These are phyloP conservation scores for Luffa acutangula DNA, from an alignment of 306 rosid genomes.

Conservation along the genomic window DNA sequence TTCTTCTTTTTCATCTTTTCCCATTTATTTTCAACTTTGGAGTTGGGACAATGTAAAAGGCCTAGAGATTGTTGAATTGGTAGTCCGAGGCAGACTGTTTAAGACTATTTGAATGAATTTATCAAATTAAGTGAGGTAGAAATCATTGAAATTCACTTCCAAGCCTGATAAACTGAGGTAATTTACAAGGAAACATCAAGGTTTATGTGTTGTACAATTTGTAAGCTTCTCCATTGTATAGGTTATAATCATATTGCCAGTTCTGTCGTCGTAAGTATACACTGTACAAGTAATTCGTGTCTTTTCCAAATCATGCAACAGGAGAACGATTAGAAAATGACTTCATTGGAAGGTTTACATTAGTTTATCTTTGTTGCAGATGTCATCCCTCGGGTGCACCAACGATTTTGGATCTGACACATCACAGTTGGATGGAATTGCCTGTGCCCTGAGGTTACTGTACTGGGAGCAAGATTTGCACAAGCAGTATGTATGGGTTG, in stretches of 20 bases:
- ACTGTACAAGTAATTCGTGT: neutral
- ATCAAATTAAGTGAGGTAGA: neutral
- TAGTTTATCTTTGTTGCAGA: slow-evolving; percentile 36
- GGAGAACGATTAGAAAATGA: neutral
- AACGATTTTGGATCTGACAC: slow-evolving; percentile 38
- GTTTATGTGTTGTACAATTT: neutral
- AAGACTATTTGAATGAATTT: neutral
- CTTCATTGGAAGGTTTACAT: neutral
- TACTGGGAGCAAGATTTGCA: slow-evolving; percentile 38
- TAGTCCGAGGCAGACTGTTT: neutral
- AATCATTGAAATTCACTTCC: neutral
- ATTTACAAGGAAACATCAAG: neutral
- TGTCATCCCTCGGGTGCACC: slow-evolving; percentile 37
- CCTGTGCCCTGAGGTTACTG: slow-evolving; percentile 28
- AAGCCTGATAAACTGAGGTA: neutral
- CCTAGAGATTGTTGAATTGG: neutral
- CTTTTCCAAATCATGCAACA: neutral
- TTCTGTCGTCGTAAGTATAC: neutral
- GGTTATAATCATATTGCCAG: neutral
- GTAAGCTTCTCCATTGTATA: neutral
- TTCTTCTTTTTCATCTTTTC: neutral
- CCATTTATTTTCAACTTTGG: neutral
- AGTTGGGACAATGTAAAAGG: neutral
- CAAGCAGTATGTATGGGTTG: slow-evolving; percentile 25
- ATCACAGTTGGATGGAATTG: slow-evolving; percentile 34